A percentile compares a stretch with the other conserved stretches of the same genome.
Evolutionary conservation across 805 yeast genomes (phyloP).

Genomic region (Starmerella apicola): DNA sequence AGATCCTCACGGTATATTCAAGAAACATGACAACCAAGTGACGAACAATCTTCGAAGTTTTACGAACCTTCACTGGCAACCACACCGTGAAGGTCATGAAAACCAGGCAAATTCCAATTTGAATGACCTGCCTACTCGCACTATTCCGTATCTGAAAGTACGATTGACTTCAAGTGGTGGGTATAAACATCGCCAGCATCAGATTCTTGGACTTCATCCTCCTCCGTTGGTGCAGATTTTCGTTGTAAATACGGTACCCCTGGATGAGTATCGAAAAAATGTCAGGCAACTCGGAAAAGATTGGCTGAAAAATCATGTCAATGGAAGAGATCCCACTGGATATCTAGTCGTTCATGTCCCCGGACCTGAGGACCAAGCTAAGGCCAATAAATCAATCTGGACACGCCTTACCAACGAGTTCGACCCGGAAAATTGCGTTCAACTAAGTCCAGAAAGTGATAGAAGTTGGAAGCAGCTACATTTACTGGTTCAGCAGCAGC

Average conservation of each 20-base stretch:
- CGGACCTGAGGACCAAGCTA: slow-evolving; percentile 4
- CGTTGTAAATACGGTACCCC: slow-evolving; percentile 49
- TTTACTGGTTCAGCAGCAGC: slow-evolving; percentile 35
- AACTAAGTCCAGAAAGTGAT: slow-evolving; percentile 13
- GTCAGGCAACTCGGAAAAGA: slow-evolving; percentile 71
- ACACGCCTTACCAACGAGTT: slow-evolving; percentile 25
- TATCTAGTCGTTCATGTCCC: slow-evolving; percentile 50
- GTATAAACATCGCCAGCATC: slow-evolving; percentile 32
- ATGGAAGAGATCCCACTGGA: slow-evolving; percentile 37
- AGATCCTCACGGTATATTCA: slow-evolving; percentile 58
- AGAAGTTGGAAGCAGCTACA: slow-evolving; percentile 37
- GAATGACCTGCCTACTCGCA: slow-evolving; percentile 33
- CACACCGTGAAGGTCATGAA: slow-evolving; percentile 29
- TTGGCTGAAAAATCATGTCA: slow-evolving; percentile 49
- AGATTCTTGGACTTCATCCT: slow-evolving; percentile 30
- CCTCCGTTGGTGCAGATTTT: slow-evolving; percentile 53
- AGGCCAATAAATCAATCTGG: slow-evolving; percentile 17
- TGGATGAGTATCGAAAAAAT: slow-evolving; percentile 66
- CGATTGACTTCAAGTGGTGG: slow-evolving; percentile 42
- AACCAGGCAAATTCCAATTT: not conserved
- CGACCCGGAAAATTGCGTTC: slow-evolving; percentile 21
- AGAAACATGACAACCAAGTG: slow-evolving; percentile 35
- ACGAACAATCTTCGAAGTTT: slow-evolving; percentile 37
- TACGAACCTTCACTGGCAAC: slow-evolving; percentile 55
- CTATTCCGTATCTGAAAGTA: slow-evolving; percentile 49